A percentile compares a stretch with the other conserved stretches of the same genome.
Evolutionary conservation across 441 rosid genomes (phyloP).

Genomic region (Kokia cookei): DNA sequence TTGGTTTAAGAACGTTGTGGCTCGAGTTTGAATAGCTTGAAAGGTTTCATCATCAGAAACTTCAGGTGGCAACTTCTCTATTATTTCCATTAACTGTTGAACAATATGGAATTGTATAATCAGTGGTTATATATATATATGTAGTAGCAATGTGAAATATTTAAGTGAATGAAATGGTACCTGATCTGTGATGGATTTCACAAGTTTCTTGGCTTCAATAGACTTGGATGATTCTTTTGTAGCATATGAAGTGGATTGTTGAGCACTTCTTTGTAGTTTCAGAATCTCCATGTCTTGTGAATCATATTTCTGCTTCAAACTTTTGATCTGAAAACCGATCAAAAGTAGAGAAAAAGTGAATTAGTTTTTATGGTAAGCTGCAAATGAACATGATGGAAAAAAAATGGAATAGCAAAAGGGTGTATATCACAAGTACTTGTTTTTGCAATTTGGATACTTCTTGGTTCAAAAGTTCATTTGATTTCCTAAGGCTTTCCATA

Average conservation of each 20-base stretch:
- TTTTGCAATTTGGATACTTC: constrained; percentile 65
- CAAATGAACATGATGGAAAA: constrained; percentile 1
- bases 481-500: constrained; percentile 78
- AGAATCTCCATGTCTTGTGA: constrained; percentile 54
- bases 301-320: constrained; percentile 54
- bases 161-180: constrained; percentile 22
- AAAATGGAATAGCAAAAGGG: neutral
- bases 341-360: neutral
- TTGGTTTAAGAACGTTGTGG: constrained; percentile 36
- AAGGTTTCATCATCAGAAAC: constrained; percentile 44
- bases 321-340: constrained; percentile 39
- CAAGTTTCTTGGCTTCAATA: constrained; percentile 43
- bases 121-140: neutral
- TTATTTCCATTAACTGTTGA: constrained; percentile 51
- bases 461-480: constrained; percentile 71
- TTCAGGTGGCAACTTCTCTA: constrained; percentile 48
- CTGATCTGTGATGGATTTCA: constrained; percentile 49
- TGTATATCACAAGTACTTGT: constrained; percentile 39
- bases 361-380: neutral
- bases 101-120: constrained; percentile 1
- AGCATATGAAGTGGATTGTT: constrained; percentile 42
- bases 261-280: constrained; percentile 34
- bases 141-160: neutral
- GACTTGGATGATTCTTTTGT: constrained; percentile 42
- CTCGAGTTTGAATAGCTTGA: constrained; percentile 41